These are phyloP conservation scores for Sporobolomyces pararoseus DNA, from an alignment of 768 basidiomycete species.

Conservation along the genomic window DNA sequence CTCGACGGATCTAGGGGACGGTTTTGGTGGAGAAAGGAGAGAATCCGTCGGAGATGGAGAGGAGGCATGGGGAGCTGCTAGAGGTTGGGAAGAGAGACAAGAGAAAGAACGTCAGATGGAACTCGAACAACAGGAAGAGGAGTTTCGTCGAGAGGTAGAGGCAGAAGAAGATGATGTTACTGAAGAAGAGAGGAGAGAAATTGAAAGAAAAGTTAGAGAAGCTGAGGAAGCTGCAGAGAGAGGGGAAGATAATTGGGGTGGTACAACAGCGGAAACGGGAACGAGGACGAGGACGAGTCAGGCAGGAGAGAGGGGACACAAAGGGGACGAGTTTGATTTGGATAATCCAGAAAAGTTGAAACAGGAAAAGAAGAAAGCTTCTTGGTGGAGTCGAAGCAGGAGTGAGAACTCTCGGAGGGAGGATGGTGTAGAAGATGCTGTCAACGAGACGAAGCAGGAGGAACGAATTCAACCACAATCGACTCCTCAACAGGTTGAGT, in stretches of 20 bases:
- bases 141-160: neutral
- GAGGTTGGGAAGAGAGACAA: slow-evolving; percentile 16
- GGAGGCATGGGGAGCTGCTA: slow-evolving; percentile 24
- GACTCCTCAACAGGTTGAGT: too few species aligned
- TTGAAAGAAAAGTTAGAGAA: slow-evolving; percentile 17
- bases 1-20: too few species aligned
- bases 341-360: slow-evolving; percentile 12
- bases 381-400: slow-evolving; percentile 21
- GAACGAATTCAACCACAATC: too few species aligned
- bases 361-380: neutral
- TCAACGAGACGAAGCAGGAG: too few species aligned
- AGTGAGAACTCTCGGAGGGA: neutral
- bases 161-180: neutral
- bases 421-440: slow-evolving; percentile 2
- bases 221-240: slow-evolving; percentile 10
- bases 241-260: slow-evolving; percentile 9
- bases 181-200: slow-evolving; percentile 8
- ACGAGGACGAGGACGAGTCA: slow-evolving; percentile 3
- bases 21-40: too few species aligned
- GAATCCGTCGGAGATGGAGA: slow-evolving; percentile 15
- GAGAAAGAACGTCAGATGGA: neutral
- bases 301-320: neutral
- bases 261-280: too few species aligned
- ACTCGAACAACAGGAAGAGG: neutral
- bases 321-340: slow-evolving; percentile 31